Conservation (phyloP, 2,329 filamentous ascomycete species). For the Cladophialophora bantiana region DNA sequence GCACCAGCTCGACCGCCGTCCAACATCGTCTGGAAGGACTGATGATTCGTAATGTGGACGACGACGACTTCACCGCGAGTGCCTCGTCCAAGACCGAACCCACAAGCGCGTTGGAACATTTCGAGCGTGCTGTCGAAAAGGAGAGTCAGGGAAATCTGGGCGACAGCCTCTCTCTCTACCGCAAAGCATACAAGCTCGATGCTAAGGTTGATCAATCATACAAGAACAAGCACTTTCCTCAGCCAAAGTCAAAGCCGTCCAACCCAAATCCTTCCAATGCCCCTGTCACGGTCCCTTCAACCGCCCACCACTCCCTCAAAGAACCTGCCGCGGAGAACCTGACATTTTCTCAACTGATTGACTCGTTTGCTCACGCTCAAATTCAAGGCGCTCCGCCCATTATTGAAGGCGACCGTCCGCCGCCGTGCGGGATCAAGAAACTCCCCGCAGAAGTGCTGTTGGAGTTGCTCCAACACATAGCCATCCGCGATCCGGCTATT, state of each 20-base stretch:
- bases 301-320: slow-evolving; percentile 65
- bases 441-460: slow-evolving; percentile 85
- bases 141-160: slow-evolving; percentile 85
- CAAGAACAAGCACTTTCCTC: slow-evolving; percentile 88
- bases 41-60: slow-evolving; percentile 46
- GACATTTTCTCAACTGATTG: slow-evolving; percentile 72
- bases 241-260: slow-evolving; percentile 57
- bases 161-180: slow-evolving; percentile 86
- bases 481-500: slow-evolving; percentile 75
- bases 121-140: slow-evolving; percentile 87
- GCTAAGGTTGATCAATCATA: slow-evolving; percentile 82
- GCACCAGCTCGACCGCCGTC: slow-evolving; percentile 34
- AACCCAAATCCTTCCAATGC: slow-evolving; percentile 58
- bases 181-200: slow-evolving; percentile 90
- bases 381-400: slow-evolving; percentile 73
- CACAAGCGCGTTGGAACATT: slow-evolving; percentile 84
- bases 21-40: slow-evolving; percentile 48
- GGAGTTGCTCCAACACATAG: slow-evolving; percentile 78
- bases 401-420: slow-evolving; percentile 74
- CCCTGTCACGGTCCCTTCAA: slow-evolving; percentile 59
- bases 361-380: slow-evolving; percentile 72
- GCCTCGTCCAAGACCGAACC: slow-evolving; percentile 57
- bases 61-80: slow-evolving; percentile 49
- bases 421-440: slow-evolving; percentile 77
- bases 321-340: slow-evolving; percentile 48